These are phyloP conservation scores for Microcos paniculata DNA, from an alignment of 345 rosid genomes.

Conservation along the genomic window DNA sequence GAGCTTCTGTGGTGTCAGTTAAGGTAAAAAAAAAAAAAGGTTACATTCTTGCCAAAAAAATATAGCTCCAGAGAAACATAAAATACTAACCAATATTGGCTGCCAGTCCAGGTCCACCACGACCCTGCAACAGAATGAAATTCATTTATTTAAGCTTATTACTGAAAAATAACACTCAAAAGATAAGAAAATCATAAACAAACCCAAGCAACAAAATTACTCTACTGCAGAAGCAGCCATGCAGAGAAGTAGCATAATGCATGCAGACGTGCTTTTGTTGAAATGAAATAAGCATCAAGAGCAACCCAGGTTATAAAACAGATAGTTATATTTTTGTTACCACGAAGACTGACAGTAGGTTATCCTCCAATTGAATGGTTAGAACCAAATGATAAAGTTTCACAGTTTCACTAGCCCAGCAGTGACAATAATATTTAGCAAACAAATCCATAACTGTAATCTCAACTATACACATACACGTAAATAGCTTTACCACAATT, in stretches of 20 bases:
- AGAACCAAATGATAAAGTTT: not conserved
- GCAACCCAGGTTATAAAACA: not conserved
- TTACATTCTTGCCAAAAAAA: conserved; percentile 1
- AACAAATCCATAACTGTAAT: not conserved
- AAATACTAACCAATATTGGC: conserved; percentile 52
- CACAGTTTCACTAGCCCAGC: not conserved
- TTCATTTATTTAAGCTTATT: conserved; percentile 2
- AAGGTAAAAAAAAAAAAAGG: not conserved
- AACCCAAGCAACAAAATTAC: not conserved
- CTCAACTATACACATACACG: not conserved
- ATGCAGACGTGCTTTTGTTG: not conserved
- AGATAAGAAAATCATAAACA: not conserved
- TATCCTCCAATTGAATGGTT: conserved; percentile 5
- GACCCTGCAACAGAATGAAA: conserved; percentile 60
- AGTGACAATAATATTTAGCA: not conserved
- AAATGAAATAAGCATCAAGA: conserved; percentile 3
- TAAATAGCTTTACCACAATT: not conserved
- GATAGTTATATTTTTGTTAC: not conserved
- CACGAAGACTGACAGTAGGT: not conserved
- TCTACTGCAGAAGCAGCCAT: not conserved
- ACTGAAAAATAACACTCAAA: conserved; percentile 3
- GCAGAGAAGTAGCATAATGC: not conserved
- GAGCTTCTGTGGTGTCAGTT: conserved; percentile 41
- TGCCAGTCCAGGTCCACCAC: conserved; percentile 79
- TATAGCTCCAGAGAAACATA: not conserved